Evolutionary conservation across 352 stramenopile species (phyloP), one percentile per base, ranked within the genome.

Genomic region (Pythium plurisporium): DNA sequence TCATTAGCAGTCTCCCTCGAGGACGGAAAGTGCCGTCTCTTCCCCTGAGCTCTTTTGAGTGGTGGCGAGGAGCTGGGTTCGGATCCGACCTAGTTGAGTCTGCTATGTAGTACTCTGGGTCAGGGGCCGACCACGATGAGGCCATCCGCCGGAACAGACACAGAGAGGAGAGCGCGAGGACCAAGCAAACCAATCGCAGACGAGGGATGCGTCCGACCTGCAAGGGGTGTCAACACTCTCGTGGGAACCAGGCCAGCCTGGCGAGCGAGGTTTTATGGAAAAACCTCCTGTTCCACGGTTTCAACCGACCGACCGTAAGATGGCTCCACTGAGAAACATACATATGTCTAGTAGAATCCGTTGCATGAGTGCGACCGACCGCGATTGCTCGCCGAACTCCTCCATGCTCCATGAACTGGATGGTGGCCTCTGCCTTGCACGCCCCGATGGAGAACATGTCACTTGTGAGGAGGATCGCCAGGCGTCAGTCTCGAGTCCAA

Each of bases 291-390:
- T 44, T 50, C 19, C 23, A 33, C 8, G n/a, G 23, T 48, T 43
- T 59, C 22, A 4, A 8, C 40, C 57, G 47, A 50, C 57, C 57
- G 50, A 59, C 57, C 57, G 26, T 3, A 15, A 63, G 30, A 64
- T 64, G 49, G 57, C 30, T 59, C 37, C 57, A 49, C 22, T 27
- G 0, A 40, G 20, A 34, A 19, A 0, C 1, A 55, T 58, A 55
- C 23, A 49, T 42, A 25, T 34, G 23, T 20, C 40, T 55, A 59
- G 33, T 41, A 36, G 6, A 33, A 17, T 14, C 12, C 15, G 2
- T 42, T 23, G 10, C 12, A 51, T n/a, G 46, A 49, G 19, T 8
- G 7, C 57, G 57, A 58, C 57, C 57, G 49, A 49, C 48, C 40
- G 26, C 1, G 22, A 31, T 37, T 8, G 36, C 45, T 55, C n/a